Evolutionary conservation across 805 yeast genomes (phyloP).

Genomic region (Kuraishia borneana): DNA sequence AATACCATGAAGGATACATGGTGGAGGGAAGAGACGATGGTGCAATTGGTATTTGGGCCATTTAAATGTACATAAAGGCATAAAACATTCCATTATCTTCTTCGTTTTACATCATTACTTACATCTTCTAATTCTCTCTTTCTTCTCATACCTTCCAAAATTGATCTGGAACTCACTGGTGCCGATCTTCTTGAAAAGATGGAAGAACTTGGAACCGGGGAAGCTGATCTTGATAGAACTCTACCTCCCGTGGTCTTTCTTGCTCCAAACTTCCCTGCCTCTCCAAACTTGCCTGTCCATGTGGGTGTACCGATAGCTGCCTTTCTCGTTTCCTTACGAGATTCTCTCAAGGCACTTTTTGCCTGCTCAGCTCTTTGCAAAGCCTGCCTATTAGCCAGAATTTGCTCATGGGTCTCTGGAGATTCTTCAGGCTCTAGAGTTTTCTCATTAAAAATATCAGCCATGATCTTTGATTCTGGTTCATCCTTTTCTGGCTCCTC

Average conservation of each 20-base stretch:
- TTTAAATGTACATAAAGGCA: conserved; percentile 6
- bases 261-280: conserved; percentile 42
- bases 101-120: conserved; percentile 1
- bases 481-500: conserved; percentile 16
- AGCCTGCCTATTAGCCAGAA: conserved; percentile 55
- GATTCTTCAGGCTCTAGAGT: conserved; percentile 73
- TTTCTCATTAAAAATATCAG: conserved; percentile 61
- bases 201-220: conserved; percentile 1
- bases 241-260: neutral
- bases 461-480: conserved; percentile 54
- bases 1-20: conserved; percentile 52
- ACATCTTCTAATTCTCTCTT: conserved; percentile 24
- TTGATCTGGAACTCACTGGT: conserved; percentile 33
- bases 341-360: conserved; percentile 44
- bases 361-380: conserved; percentile 51
- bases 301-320: conserved; percentile 74
- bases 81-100: conserved; percentile 1
- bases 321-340: conserved; percentile 38
- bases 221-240: neutral
- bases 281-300: conserved; percentile 91
- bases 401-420: conserved; percentile 44
- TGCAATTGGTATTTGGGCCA: conserved; percentile 54
- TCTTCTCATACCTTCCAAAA: conserved; percentile 35
- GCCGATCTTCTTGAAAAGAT: neutral
- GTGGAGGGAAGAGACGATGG: conserved; percentile 59